Base-by-base conservation (phyloP, 257 asterid genomes). In the Lycium barbarum region DNA sequence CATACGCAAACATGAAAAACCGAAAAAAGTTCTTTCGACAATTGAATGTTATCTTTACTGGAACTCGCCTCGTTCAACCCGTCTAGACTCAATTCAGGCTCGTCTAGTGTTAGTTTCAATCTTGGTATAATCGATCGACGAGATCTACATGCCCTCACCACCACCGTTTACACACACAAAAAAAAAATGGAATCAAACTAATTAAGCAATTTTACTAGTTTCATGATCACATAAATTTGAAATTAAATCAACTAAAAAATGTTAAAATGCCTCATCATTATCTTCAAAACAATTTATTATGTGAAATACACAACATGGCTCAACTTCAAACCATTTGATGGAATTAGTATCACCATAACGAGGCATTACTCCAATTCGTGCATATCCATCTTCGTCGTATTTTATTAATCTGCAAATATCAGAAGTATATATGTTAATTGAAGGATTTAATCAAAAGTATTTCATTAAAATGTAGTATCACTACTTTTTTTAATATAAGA, bases 321-420 rank as follows among this genome's bases (percentile, higher is more conserved):
- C 90, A 9, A 93, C 94, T 26, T 87, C 87, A 84, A 95, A 95
- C 98, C 97, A 95, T 53, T 55, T 80, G 45, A 93, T 47, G 13
- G 97, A 93, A 84, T 87, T 90, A 13, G 92, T 85, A 79, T 91
- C 93, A 65, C 98, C 98, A 84, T 89, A 95, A 33, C 91, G 96
- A 70, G 98, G 98, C 98, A 95, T 92, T 79, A 95, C 72, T 63
- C 98, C 96, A 1, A 95, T 91, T 87, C 95, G 90, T 0, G 98
- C 95, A 71, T 88, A 90, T 61, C 84, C 91, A 70, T 87, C 84
- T 26, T 85, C 87, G 4, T 91, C 86, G 70, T 89, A 91, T 81
- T 88, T 92, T 43, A 95, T 88, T 13, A 95, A 86, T 80, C 97
- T 93, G 22, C 51, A 47, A 14, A 26, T 38, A 40, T 9, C 9